Conservation (phyloP, 2,329 filamentous ascomycete species). For the Colletotrichum tanaceti region DNA sequence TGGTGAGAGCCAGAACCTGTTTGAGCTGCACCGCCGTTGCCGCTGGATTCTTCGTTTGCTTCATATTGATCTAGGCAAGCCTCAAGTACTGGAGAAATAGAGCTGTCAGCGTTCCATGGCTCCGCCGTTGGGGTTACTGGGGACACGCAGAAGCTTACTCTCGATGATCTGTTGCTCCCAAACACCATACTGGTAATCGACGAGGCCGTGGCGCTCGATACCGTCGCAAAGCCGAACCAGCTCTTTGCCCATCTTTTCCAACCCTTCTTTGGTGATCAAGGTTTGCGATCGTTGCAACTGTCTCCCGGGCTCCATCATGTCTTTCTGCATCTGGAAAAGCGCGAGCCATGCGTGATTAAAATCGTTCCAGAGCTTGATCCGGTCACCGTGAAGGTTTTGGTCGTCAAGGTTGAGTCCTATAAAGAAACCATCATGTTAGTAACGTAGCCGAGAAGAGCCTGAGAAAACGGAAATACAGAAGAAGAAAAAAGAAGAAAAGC, state of each 20-base stretch:
- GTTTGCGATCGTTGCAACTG: slow-evolving; percentile 68
- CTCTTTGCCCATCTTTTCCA: slow-evolving; percentile 85
- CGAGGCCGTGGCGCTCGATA: slow-evolving; percentile 90
- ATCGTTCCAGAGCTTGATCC: slow-evolving; percentile 89
- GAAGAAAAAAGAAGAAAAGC: background rate
- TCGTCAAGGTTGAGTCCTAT: slow-evolving; percentile 88
- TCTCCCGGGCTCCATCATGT: slow-evolving; percentile 72
- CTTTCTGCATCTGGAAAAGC: slow-evolving; percentile 84
- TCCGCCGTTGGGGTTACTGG: background rate
- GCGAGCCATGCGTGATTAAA: slow-evolving; percentile 95
- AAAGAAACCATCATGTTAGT: slow-evolving; percentile 3
- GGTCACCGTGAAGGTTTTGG: slow-evolving; percentile 77
- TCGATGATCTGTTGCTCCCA: slow-evolving; percentile 93
- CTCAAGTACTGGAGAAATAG: slow-evolving; percentile 47
- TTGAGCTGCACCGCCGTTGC: slow-evolving; percentile 43
- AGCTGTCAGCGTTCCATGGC: slow-evolving; percentile 22
- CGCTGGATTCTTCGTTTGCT: slow-evolving; percentile 50
- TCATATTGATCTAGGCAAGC: slow-evolving; percentile 61
- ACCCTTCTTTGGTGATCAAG: slow-evolving; percentile 73
- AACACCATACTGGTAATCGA: slow-evolving; percentile 97
- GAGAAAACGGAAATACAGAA: too few relatives aligned
- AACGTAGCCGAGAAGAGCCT: background rate
- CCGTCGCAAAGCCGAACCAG: slow-evolving; percentile 85
- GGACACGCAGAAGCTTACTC: slow-evolving; percentile 66
- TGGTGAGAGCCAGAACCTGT: slow-evolving; percentile 36